These are phyloP conservation scores for Puccinellia tenuiflora DNA, from an alignment of 176 grass and related monocot genomes.

Conservation along the genomic window DNA sequence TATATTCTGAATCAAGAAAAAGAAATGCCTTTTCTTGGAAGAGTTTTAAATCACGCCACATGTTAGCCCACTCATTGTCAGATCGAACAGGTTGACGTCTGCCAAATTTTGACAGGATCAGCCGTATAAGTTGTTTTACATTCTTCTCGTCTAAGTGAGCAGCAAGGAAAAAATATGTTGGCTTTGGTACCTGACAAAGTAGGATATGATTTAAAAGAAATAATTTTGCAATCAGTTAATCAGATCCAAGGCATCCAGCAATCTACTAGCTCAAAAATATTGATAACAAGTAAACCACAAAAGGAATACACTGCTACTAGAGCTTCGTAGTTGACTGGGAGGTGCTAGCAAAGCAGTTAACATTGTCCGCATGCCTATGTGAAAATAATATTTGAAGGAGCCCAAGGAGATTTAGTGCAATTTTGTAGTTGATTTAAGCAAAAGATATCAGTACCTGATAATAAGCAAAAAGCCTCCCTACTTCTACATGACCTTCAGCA, in stretches of 20 bases:
- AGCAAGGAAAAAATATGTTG: constrained; percentile 64
- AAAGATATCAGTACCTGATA: constrained; percentile 65
- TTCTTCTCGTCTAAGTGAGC: constrained; percentile 78
- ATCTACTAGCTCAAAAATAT: constrained; percentile 7
- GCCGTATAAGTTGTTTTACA: constrained; percentile 84
- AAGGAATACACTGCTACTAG: not conserved
- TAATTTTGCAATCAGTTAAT: not conserved
- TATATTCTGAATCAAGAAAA: constrained; percentile 96
- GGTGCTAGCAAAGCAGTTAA: not conserved
- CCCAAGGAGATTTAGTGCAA: constrained; percentile 1
- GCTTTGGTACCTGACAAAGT: constrained; percentile 75
- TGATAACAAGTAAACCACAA: constrained; percentile 6
- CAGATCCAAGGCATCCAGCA: constrained; percentile 16
- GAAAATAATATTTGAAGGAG: constrained; percentile 21
- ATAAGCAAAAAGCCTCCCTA: constrained; percentile 84
- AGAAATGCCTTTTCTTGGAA: constrained; percentile 96
- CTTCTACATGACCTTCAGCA: constrained; percentile 96
- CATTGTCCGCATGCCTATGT: not conserved
- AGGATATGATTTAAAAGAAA: constrained; percentile 17
- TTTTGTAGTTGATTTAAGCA: not conserved
- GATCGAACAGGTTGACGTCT: constrained; percentile 77
- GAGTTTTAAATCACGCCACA: constrained; percentile 84
- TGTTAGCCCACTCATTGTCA: constrained; percentile 89
- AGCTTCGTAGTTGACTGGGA: not conserved
- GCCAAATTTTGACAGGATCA: constrained; percentile 92